Base-by-base conservation (phyloP, 2,329 filamentous ascomycete genomes). In the Escovopsis weberi region DNA sequence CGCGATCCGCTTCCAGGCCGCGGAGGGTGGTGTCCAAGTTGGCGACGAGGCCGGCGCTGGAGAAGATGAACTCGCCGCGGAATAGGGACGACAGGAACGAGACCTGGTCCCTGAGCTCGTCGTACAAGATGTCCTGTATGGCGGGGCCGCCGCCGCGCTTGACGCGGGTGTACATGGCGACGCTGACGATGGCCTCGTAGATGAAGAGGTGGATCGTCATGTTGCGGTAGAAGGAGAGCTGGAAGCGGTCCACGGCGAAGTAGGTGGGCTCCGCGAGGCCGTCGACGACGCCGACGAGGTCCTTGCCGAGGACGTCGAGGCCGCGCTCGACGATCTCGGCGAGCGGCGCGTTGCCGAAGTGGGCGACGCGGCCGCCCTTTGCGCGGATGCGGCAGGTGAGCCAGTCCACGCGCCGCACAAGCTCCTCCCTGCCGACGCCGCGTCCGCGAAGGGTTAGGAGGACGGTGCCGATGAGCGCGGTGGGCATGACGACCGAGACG, bases 131-230 rank as follows among this genome's bases (percentile, higher is more conserved):
- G 38, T 82, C 76, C 57, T 96, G 86, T 50, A 82, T 76, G 4
- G 79, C 70, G 0, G 85, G 82, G 0, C 84, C 85, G n/a, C 89
- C 89, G 12, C 91, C 91, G 48, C 79, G 78, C 61, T 98, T 98
- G 43, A 96, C 83, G 37, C 78, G 76, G 0, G 80, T 91, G 60
- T 98, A 98, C 70, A 98, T 80, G 26, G 84, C 84, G 4, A 81
- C 85, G 47, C 85, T 91, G 19, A 96, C 85, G 4, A 98, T 69
- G 0, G 89, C 84, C 58, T 96, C 88, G 2, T 86, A 82, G 44
- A 98, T 91, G 60, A 98, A 98, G 5, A 98, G 74, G 58, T 98
- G 91, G 47, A 98, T 98, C 0, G 89, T 95, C 91, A 96, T 96
- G 62, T 98, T 98, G 41, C 91, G 81, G 64, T 98, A 98, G 62